Evolutionary conservation across 768 basidiomycete genomes (phyloP).

Genomic region (Coprinopsis sp.): DNA sequence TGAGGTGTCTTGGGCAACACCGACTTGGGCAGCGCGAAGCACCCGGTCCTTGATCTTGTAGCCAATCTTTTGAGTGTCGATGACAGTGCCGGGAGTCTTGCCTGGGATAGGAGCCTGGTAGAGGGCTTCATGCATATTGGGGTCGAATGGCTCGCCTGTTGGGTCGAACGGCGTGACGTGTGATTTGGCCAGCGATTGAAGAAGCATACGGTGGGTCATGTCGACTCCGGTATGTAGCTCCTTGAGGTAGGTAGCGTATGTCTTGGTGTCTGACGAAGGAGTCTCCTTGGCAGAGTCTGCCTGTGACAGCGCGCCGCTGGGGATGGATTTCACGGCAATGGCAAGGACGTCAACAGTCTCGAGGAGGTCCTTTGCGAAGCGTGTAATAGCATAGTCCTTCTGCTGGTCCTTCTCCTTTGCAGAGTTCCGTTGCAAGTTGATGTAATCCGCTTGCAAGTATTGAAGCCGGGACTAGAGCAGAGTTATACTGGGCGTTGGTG

Average conservation of each 20-base stretch:
- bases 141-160: conserved; percentile 89
- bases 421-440: conserved; percentile 90
- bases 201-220: conserved; percentile 85
- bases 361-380: conserved; percentile 85
- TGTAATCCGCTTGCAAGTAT: conserved; percentile 91
- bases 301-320: conserved; percentile 39
- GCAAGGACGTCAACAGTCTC: conserved; percentile 88
- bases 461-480: conserved; percentile 71
- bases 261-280: conserved; percentile 41
- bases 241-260: conserved; percentile 51
- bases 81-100: conserved; percentile 83
- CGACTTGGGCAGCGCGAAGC: conserved; percentile 93
- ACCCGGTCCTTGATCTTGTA: conserved; percentile 95
- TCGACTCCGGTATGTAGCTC: conserved; percentile 85
- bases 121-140: conserved; percentile 91
- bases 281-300: conserved; percentile 25
- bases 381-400: conserved; percentile 87
- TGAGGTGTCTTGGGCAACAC: conserved; percentile 76
- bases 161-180: conserved; percentile 91
- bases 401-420: conserved; percentile 90
- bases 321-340: conserved; percentile 80
- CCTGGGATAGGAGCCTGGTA: conserved; percentile 91
- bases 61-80: conserved; percentile 87
- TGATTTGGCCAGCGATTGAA: conserved; percentile 88
- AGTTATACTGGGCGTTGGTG: conserved; percentile 6